phyloP scores from a whole-genome alignment of 805 yeast species.

The Metschnikowia bowlesiae region DNA sequence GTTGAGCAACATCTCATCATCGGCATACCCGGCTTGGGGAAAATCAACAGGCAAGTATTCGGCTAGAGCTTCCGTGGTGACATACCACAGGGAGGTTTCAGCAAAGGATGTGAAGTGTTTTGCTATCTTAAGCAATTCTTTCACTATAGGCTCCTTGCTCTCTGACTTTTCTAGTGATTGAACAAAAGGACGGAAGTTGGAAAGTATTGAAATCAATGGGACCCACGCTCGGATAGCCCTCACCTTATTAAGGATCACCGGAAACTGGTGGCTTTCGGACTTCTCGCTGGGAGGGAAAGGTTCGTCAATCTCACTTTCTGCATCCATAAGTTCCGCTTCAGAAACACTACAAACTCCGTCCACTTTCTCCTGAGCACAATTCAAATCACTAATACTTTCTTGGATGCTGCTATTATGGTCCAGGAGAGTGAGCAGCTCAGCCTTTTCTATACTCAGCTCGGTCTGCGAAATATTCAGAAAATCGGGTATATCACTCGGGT shows the following conservation, averaged over 20 bases:
- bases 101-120: constrained; percentile 14
- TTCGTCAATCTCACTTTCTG: not conserved
- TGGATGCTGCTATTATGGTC: constrained; percentile 5
- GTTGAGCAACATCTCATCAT: constrained; percentile 21
- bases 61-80: constrained; percentile 18
- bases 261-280: constrained; percentile 9
- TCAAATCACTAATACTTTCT: constrained; percentile 2
- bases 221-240: constrained; percentile 26
- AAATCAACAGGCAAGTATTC: constrained; percentile 18
- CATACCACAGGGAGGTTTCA: constrained; percentile 16
- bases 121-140: constrained; percentile 21
- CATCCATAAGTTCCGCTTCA: constrained; percentile 2
- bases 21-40: constrained; percentile 13
- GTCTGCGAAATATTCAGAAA: constrained; percentile 12
- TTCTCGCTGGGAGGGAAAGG: constrained; percentile 12
- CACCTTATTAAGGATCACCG: constrained; percentile 8
- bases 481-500: constrained; percentile 32
- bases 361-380: constrained; percentile 2
- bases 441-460: constrained; percentile 3
- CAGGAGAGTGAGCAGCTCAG: constrained; percentile 4
- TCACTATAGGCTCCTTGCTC: constrained; percentile 11
- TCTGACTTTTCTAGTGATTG: constrained; percentile 21
- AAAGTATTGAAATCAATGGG: constrained; percentile 37
- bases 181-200: constrained; percentile 32
- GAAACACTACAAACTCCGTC: constrained; percentile 4